Evolutionary conservation across 2,329 filamentous ascomycete species (phyloP), one percentile per base, ranked within the genome.

Genomic region (Aspergillus latus): DNA sequence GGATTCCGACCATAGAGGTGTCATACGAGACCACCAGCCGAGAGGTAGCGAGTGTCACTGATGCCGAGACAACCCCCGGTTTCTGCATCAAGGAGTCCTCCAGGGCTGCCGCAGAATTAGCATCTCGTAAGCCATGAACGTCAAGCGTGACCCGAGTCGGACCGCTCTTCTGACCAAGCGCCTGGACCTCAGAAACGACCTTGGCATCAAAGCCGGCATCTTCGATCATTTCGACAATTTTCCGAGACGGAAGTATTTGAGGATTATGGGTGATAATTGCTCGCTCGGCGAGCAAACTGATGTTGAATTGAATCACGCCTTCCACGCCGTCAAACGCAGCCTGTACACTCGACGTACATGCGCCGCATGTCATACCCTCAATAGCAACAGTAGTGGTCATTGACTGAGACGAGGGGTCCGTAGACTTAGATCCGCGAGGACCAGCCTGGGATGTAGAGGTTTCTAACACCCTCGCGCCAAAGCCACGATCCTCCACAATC

Each of bases 281-380:
- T 58, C 93, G 86, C 72, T 97, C 94, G 3, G 94, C 95, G 32
- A 97, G 82, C 63, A 99, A 78, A 74, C 91, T 96, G 72, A 99
- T 95, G 69, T 96, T 96, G 79, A 97, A 96, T 62, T 92, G 90
- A 54, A 91, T 70, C 13, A 97, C 74, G 16, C 94, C 94, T 8
- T 89, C 85, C 1, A 93, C 75, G 60, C 83, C 84, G 63, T 85
- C 84, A 74, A 99, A 94, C 3, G 89, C 91, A 50, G 84, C 82
- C 68, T 97, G 90, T 1, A 97, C 86, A 5, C 93, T 92, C 1
- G 93, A 93, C 0, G 94, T 97, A 74, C 94, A 99, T 42, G 94
- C 91, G 21, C 93, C 93, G 70, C 94, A 97, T 1, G 94, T 99
- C 94, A 99, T 99, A 49, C 94, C 94, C 64, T 94, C 90, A 53